phyloP scores from a whole-genome alignment of 768 basidiomycete species.

The Leccinum disarticulatum region DNA sequence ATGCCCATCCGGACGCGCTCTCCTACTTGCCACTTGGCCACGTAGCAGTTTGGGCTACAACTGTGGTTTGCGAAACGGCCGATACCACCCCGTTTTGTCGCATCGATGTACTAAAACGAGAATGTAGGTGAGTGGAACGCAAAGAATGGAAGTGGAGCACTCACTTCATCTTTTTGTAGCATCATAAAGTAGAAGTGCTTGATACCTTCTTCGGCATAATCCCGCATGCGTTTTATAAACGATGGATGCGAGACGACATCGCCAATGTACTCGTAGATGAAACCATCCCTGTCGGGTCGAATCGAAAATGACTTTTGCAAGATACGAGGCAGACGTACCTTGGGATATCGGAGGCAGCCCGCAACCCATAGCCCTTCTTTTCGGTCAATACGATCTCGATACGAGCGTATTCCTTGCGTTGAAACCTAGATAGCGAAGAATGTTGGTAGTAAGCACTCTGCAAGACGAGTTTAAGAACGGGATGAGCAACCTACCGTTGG shows the following conservation, averaged over 20 bases:
- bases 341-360: slow-evolving; percentile 65
- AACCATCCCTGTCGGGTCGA: slow-evolving; percentile 61
- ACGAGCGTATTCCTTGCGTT: slow-evolving; percentile 77
- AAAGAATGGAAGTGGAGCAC: slow-evolving; percentile 22
- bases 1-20: slow-evolving; percentile 94
- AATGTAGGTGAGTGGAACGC: neutral
- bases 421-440: slow-evolving; percentile 59
- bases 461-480: neutral
- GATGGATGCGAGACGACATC: slow-evolving; percentile 87
- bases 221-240: slow-evolving; percentile 92
- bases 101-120: slow-evolving; percentile 82
- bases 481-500: slow-evolving; percentile 63
- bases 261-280: slow-evolving; percentile 98
- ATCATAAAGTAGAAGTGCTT: slow-evolving; percentile 99
- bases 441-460: neutral
- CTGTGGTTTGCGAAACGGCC: slow-evolving; percentile 98
- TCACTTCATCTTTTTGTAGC: slow-evolving; percentile 95
- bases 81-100: slow-evolving; percentile 94
- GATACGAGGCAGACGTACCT: slow-evolving; percentile 47
- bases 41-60: slow-evolving; percentile 96
- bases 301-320: slow-evolving; percentile 4
- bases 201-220: slow-evolving; percentile 91
- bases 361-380: slow-evolving; percentile 92
- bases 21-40: slow-evolving; percentile 97
- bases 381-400: slow-evolving; percentile 93